Evolutionary conservation across 148 eudicot genomes (phyloP), one percentile per base, ranked within the genome.

Genomic region (Pharnaceum exiguum): DNA sequence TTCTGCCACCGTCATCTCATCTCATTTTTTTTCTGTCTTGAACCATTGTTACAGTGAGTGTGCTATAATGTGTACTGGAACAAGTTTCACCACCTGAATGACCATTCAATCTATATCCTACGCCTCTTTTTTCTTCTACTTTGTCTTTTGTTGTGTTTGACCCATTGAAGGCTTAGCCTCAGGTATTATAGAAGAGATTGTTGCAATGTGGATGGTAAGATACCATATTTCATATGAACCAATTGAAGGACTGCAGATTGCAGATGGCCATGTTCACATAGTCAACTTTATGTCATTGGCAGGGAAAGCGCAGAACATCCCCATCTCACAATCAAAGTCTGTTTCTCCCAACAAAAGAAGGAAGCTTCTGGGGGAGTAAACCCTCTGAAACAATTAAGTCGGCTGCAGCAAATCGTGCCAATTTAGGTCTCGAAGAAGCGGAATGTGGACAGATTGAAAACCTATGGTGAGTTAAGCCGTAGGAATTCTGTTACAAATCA

Each of bases 401-500:
- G 57, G 77, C 58, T 37, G 29, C 63, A 40, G 71, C 55, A 64
- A 78, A 50, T 58, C 63, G 64, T 49, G 44, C 67, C 46, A 80
- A 69, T 63, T 43, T 66, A 28, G 71, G 55, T 42, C 69, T 36
- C 67, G 46, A 85, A 75, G 68, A 81, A 57, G 61, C 87, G 85
- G 71, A 57, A 36, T 47, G 50, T 68, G 25, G 79, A 68, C 50
- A 72, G 60, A 32, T 31, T 50, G 13, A 79, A 73, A 46, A 61
- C 54, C 32, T 36, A 60, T 22, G 56, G 54, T 47, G 71, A 72
- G 30, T 40, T 60, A 42, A 71, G 79, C 49, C 60, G 48, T 51
- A 59, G 67, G 63, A 82, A 60, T 67, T 66, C 75, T 2, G 33
- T 75, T 48, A 75, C 78, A 62, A 83, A 91, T 77, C 95, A 93